These are phyloP conservation scores for Lycium ferocissimum DNA, from an alignment of 257 asterid species.

Conservation along the genomic window DNA sequence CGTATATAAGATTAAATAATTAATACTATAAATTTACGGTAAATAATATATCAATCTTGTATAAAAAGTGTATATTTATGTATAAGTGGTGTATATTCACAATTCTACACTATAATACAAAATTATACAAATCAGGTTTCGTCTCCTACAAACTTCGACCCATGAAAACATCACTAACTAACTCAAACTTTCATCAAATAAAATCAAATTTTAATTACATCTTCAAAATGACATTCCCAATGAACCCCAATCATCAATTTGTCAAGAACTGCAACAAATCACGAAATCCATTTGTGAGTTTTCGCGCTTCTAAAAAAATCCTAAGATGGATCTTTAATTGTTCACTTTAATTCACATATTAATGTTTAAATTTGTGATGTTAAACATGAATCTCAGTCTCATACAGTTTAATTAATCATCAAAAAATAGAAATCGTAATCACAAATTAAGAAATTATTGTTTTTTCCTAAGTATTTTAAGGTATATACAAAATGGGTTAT, in stretches of 20 bases:
- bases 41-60: too few species aligned
- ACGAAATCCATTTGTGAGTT: background rate
- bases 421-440: background rate
- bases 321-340: too few species aligned
- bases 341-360: background rate
- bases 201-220: background rate
- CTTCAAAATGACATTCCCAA: background rate
- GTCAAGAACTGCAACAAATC: background rate
- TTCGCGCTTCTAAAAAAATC: background rate
- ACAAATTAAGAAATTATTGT: background rate
- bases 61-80: too few species aligned
- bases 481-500: background rate
- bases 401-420: background rate
- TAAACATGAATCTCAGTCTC: background rate
- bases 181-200: background rate
- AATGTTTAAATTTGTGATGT: background rate
- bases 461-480: background rate
- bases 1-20: too few species aligned
- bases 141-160: background rate
- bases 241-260: background rate
- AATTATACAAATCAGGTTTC: too few species aligned
- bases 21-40: too few species aligned
- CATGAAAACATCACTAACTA: background rate
- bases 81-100: too few species aligned
- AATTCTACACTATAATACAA: too few species aligned